Evolutionary conservation across 2,329 filamentous ascomycete genomes (phyloP), one percentile per base, ranked within the genome.

Genomic region (Pestalotiopsis fici): DNA sequence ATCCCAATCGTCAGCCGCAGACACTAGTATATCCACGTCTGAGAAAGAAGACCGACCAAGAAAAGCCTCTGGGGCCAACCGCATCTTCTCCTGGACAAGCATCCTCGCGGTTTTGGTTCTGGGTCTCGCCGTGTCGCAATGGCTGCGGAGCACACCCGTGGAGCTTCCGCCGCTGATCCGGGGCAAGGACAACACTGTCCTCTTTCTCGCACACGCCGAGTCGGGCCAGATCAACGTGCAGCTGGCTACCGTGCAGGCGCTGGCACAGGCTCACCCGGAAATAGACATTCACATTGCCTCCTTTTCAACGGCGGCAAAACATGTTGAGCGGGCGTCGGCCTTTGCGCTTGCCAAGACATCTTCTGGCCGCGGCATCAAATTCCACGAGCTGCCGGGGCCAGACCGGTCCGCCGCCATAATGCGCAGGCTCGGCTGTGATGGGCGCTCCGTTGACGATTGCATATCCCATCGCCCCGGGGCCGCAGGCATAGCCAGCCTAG

Each of bases 171-270:
- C 59, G 31, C n/a, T 61, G n/a, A 23, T 54, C 23, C 35, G 35
- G 25, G 74, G 75, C 4, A 66, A 65, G 9, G 75, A 77, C 62
- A 76, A 76, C 57, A 78, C 77, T 2, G 72, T 79, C 15, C 75
- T 81, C 11, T 77, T 81, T 66, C 59, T 81, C 47, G 73, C 74
- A 23, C 76, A 77, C 67, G 69, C 69, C 9, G 75, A 78, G 9
- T 73, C 74, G 62, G 79, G 80, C 31, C 72, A 79, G 9, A 76
- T 75, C 11, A 82, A 82, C 59, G 78, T 80, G 21, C 77, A 77
- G 64, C 67, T 81, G 13, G 78, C 79, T 4, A 79, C 79, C 4
- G 69, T 71, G n/a, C 73, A 74, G 1, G 75, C 78, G 0, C 67
- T 82, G 5, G 59, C 81, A 2, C 78, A 80, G 21, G 71, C 74